phyloP scores from a whole-genome alignment of 1,284 basidiomycete species.

The Rhodotorula sp. region DNA sequence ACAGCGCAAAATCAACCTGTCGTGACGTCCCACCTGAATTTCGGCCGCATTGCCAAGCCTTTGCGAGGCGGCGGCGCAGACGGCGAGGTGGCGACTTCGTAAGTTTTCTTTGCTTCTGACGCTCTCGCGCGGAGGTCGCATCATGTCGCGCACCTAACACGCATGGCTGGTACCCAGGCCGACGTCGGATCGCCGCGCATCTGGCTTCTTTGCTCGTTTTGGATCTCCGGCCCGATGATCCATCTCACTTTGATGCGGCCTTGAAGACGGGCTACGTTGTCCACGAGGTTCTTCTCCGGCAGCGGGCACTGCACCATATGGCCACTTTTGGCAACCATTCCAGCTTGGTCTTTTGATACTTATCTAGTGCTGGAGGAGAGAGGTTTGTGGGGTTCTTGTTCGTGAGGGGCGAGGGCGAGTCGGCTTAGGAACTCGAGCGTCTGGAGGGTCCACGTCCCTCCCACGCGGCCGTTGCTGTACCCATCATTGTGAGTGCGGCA shows the following conservation, averaged over 20 bases:
- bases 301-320: too few relatives aligned
- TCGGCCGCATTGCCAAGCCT: constrained; percentile 95
- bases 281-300: background rate
- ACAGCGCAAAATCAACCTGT: constrained; percentile 68
- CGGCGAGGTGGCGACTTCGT: constrained; percentile 22
- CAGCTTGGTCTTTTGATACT: too few relatives aligned
- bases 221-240: constrained; percentile 6
- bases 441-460: too few relatives aligned
- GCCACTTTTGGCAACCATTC: too few relatives aligned
- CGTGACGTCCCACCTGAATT: constrained; percentile 65
- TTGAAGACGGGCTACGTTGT: background rate
- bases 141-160: background rate
- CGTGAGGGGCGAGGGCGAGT: too few relatives aligned
- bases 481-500: too few relatives aligned
- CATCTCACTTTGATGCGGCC: too few relatives aligned
- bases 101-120: background rate
- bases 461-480: too few relatives aligned
- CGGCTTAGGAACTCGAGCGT: too few relatives aligned
- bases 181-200: constrained; percentile 8
- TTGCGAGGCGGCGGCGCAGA: constrained; percentile 69
- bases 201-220: constrained; percentile 21
- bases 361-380: too few relatives aligned
- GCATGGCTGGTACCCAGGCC: background rate
- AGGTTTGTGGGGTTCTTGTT: too few relatives aligned
- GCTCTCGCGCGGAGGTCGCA: too few relatives aligned